These are phyloP conservation scores for Epithemia pelagica DNA, from an alignment of 108 stramenopile species.

Conservation along the genomic window DNA sequence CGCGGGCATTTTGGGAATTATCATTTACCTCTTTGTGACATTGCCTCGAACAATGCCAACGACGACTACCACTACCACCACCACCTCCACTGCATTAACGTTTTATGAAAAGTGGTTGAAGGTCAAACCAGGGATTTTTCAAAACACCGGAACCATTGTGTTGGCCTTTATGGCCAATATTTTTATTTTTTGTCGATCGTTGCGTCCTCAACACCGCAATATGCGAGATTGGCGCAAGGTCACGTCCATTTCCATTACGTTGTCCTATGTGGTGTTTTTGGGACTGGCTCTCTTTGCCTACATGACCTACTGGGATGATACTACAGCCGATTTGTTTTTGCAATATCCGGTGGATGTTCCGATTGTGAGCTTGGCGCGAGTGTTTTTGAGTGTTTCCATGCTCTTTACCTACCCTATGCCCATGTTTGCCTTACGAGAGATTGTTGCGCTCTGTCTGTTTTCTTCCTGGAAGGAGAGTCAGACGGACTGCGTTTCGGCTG, in stretches of 20 bases:
- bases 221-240: conserved; percentile 57
- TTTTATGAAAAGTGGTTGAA: conserved; percentile 71
- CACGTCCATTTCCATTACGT: conserved; percentile 47
- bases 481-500: too few species aligned
- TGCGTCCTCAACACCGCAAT: conserved; percentile 41
- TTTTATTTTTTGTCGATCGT: conserved; percentile 59
- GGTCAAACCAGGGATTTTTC: conserved; percentile 50
- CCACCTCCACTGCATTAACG: conserved; percentile 28
- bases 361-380: conserved; percentile 51
- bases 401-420: conserved; percentile 80
- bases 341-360: conserved; percentile 51
- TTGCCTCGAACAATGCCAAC: conserved; percentile 24
- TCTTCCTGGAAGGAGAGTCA: too few species aligned
- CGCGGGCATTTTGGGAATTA: conserved; percentile 48
- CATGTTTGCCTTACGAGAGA: conserved; percentile 75
- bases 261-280: conserved; percentile 49
- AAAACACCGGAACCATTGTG: conserved; percentile 73
- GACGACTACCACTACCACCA: background rate
- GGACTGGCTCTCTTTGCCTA: conserved; percentile 67
- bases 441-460: conserved; percentile 28
- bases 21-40: conserved; percentile 54
- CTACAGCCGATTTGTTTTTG: conserved; percentile 61
- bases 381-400: conserved; percentile 76
- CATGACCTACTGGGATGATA: conserved; percentile 73
- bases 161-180: conserved; percentile 79